These are phyloP conservation scores for Inonotus hispidus DNA, from an alignment of 1,284 basidiomycete species.

Conservation along the genomic window DNA sequence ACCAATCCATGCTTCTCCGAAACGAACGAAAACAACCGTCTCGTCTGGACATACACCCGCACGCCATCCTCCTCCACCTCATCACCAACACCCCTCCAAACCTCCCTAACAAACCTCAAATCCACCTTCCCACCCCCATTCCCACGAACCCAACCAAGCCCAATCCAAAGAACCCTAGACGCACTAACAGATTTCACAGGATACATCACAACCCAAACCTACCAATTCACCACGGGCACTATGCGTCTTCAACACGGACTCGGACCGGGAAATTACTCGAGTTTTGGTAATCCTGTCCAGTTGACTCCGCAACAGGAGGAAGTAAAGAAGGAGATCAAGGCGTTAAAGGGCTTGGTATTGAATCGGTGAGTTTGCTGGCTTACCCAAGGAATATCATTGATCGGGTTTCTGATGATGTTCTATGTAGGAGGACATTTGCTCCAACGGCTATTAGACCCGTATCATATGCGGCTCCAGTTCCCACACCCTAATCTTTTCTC, in stretches of 20 bases:
- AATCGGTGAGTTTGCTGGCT: conserved; percentile 40
- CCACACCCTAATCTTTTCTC: neutral
- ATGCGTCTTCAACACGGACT: conserved; percentile 27
- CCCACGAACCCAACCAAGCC: conserved; percentile 20
- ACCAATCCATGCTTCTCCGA: conserved; percentile 44
- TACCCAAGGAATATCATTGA: neutral
- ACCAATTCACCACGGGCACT: conserved; percentile 34
- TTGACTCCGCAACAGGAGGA: conserved; percentile 51
- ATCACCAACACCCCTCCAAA: conserved; percentile 39
- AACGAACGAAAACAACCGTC: conserved; percentile 26
- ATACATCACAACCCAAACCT: conserved; percentile 60
- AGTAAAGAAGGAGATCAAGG: conserved; percentile 55
- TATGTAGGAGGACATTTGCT: conserved; percentile 8
- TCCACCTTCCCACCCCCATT: conserved; percentile 35
- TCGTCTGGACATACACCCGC: conserved; percentile 47
- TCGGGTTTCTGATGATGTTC: neutral
- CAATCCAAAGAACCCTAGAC: conserved; percentile 50
- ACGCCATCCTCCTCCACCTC: conserved; percentile 29
- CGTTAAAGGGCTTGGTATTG: conserved; percentile 61
- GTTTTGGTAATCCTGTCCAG: conserved; percentile 7
- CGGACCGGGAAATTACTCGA: conserved; percentile 11
- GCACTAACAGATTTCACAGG: conserved; percentile 59
- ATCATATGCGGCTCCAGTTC: neutral
- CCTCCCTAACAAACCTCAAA: conserved; percentile 44
- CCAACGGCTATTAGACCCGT: conserved; percentile 1